Evolutionary conservation across 192 early-diverging fungal species (phyloP).

Genomic region (Thoreauomyces humboldtii): DNA sequence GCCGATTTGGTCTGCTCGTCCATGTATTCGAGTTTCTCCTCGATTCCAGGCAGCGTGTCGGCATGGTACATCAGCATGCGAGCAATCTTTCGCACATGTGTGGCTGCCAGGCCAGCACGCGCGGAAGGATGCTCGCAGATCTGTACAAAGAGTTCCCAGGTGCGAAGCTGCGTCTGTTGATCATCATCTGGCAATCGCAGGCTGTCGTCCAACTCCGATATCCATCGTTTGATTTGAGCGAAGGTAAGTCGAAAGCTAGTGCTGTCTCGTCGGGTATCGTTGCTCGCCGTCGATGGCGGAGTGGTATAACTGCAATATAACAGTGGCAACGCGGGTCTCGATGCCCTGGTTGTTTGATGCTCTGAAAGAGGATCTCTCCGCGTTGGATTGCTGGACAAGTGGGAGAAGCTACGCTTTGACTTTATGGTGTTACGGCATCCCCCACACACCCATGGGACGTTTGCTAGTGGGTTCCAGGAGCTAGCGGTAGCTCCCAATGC

Average conservation of each 20-base stretch:
- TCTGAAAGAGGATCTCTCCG: too few species aligned
- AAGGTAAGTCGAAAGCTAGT: background rate
- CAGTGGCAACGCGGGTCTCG: too few species aligned
- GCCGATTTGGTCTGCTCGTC: background rate
- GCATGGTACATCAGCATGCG: background rate
- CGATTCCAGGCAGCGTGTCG: background rate
- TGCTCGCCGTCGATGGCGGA: too few species aligned
- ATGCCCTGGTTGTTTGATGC: too few species aligned
- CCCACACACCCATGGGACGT: too few species aligned
- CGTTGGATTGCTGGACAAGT: too few species aligned
- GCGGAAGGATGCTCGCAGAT: background rate
- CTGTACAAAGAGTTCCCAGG: background rate
- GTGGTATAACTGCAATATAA: too few species aligned
- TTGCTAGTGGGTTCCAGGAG: too few species aligned
- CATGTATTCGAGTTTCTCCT: slow-evolving; percentile 12
- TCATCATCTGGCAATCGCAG: background rate
- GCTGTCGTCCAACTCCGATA: background rate
- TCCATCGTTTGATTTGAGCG: background rate
- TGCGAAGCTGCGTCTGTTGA: background rate
- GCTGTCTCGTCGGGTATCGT: too few species aligned
- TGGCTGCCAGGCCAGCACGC: background rate
- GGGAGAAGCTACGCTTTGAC: too few species aligned
- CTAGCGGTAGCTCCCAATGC: too few species aligned
- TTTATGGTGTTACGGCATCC: too few species aligned
- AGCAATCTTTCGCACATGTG: background rate